These are phyloP conservation scores for Olyra latifolia DNA, from an alignment of 176 grass and related monocot species.

Conservation along the genomic window DNA sequence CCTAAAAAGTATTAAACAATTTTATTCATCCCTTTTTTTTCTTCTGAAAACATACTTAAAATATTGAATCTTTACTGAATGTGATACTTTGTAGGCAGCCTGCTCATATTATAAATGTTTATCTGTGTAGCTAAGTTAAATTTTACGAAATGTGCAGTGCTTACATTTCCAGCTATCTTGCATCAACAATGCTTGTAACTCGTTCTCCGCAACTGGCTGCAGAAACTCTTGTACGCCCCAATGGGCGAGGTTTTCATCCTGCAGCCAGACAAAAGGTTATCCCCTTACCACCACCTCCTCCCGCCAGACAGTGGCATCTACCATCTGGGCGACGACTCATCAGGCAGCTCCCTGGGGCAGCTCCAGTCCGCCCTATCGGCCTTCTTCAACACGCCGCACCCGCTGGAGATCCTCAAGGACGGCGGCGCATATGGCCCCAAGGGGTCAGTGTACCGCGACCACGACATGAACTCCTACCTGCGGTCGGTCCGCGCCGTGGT, in stretches of 20 bases:
- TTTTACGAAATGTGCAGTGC: not conserved
- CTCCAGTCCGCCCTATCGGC: slow-evolving; percentile 60
- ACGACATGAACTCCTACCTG: slow-evolving; percentile 82
- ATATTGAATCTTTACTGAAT: not conserved
- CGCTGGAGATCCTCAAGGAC: slow-evolving; percentile 84
- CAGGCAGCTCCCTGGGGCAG: slow-evolving; percentile 32
- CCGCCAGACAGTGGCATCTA: slow-evolving; percentile 75
- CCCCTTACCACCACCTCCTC: slow-evolving; percentile 87
- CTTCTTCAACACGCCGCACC: slow-evolving; percentile 92
- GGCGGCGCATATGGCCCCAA: slow-evolving; percentile 65
- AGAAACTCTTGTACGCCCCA: slow-evolving; percentile 92
- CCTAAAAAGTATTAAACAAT: not conserved
- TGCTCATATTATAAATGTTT: not conserved
- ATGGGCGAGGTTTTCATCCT: slow-evolving; percentile 88
- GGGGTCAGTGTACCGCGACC: slow-evolving; percentile 78
- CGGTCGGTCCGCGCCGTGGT: slow-evolving; percentile 67
- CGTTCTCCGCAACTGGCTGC: slow-evolving; percentile 14
- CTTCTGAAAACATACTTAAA: not conserved
- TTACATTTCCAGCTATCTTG: not conserved
- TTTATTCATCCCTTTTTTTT: not conserved
- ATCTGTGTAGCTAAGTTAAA: not conserved
- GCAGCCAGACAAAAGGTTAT: slow-evolving; percentile 79
- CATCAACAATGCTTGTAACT: not conserved
- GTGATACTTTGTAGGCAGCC: not conserved
- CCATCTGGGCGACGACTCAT: slow-evolving; percentile 37